Evolutionary conservation across 2,329 filamentous ascomycete species (phyloP), one percentile per base, ranked within the genome.

Genomic region (Ophiocordyceps sinensis): DNA sequence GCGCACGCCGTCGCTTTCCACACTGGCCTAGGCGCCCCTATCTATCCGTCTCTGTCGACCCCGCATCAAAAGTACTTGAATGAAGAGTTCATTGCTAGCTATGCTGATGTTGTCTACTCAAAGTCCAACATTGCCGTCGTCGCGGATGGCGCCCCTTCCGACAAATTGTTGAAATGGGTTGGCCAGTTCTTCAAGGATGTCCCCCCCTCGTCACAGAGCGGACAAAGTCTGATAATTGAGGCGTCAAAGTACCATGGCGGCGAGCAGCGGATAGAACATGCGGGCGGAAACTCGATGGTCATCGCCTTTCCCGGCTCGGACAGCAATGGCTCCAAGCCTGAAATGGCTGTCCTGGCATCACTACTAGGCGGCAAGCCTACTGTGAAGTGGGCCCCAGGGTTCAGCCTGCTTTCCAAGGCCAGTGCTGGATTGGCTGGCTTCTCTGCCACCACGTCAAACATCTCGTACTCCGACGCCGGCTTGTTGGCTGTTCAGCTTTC

Each of bases 301-400:
- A 77, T 98, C 58, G 91, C 79, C 47, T 96, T 98, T 82, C 84
- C 87, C 43, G 88, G 89, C 45, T 87, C 86, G 47, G 83, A 85
- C 65, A 79, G 81, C 52, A 71, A 72, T 48, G 78, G 77, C 54
- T 86, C 85, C 72, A 94, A 94, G 72, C 85, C 91, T 42, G 88
- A 95, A 66, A 76, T 86, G 48, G 76, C 82, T 47, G 87, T 98
- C 47, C 79, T 98, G 43, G 78, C 84, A 43, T 79, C 87, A 48
- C 79, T 98, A 17, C 82, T 98, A 40, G 91, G 91, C 57, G 91
- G 89, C 46, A 69, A 93, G 64, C 83, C 87, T 41, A 82, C 70
- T 64, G 87, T 96, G 71, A 98, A 96, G 73, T 98, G 89, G 89
- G 81, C 85, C 40, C 68, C 85, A 47, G 91, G 91, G 53, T 96